Conservation (phyloP, 1,284 basidiomycete species). For the Sanghuangporus weigelae region DNA sequence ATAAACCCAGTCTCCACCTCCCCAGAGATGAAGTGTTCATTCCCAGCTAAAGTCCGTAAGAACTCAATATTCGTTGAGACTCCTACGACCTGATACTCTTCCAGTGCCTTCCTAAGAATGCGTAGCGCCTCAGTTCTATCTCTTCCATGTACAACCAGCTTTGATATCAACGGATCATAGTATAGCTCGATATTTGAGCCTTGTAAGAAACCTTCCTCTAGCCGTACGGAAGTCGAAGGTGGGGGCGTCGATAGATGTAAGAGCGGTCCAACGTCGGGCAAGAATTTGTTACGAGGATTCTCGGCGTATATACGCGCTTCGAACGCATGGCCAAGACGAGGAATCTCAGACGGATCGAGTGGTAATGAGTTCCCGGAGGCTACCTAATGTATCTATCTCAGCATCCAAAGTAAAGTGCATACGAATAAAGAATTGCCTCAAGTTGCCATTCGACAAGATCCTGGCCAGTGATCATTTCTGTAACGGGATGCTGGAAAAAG, state of each 20-base stretch:
- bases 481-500: slow-evolving; percentile 76
- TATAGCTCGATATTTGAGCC: slow-evolving; percentile 88
- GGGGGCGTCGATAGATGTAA: slow-evolving; percentile 74
- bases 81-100: slow-evolving; percentile 88
- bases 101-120: slow-evolving; percentile 73
- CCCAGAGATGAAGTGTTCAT: slow-evolving; percentile 72
- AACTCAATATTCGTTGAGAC: slow-evolving; percentile 92
- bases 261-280: slow-evolving; percentile 85
- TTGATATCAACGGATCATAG: slow-evolving; percentile 94
- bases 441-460: slow-evolving; percentile 96
- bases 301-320: slow-evolving; percentile 98
- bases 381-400: slow-evolving; percentile 39
- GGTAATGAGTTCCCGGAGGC: slow-evolving; percentile 87
- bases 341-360: slow-evolving; percentile 70
- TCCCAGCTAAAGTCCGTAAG: slow-evolving; percentile 70
- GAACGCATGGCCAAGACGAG: slow-evolving; percentile 87
- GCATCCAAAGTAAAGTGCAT: not conserved
- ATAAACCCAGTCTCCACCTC: slow-evolving; percentile 95
- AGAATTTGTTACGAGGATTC: slow-evolving; percentile 88
- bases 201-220: slow-evolving; percentile 88
- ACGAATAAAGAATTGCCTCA: slow-evolving; percentile 41
- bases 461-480: slow-evolving; percentile 90
- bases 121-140: slow-evolving; percentile 85
- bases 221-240: slow-evolving; percentile 70
- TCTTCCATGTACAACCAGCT: slow-evolving; percentile 85